Conservation (phyloP, 2,329 filamentous ascomycete species). For the Aureobasidium leucospermi region DNA sequence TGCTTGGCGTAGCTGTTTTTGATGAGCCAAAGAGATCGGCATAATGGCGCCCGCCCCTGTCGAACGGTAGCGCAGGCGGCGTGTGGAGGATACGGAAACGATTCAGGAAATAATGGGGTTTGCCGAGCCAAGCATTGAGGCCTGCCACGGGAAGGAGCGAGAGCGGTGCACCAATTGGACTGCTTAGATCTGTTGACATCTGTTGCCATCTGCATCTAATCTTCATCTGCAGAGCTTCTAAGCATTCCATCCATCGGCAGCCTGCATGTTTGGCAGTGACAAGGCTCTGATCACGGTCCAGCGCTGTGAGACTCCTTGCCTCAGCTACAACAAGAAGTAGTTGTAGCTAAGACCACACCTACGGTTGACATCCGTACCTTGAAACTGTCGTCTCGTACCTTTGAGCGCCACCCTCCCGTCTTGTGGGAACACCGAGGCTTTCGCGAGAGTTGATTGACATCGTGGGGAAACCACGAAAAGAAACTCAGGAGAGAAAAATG, state of each 20-base stretch:
- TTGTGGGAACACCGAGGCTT: neutral
- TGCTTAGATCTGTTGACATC: neutral
- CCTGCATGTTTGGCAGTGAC: neutral
- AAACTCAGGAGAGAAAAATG: constrained; percentile 4
- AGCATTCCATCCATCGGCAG: neutral
- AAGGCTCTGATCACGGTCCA: neutral
- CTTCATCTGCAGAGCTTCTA: neutral
- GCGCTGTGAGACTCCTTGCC: neutral
- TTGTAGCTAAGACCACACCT: neutral
- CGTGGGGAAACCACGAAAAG: neutral
- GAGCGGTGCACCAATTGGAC: neutral
- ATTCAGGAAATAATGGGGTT: neutral
- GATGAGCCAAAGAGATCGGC: neutral
- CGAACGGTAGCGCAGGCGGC: neutral
- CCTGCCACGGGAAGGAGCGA: neutral
- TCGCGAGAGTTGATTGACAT: neutral
- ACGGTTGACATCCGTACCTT: neutral
- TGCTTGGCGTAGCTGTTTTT: constrained; percentile 1
- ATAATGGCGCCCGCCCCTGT: neutral
- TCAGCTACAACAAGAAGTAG: neutral
- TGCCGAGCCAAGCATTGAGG: constrained; percentile 1
- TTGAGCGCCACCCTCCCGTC: neutral
- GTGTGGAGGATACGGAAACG: neutral
- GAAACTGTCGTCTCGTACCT: no score
- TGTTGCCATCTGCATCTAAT: neutral